Evolutionary conservation across 805 yeast genomes (phyloP).

Genomic region (Pachysolen tannophilus): DNA sequence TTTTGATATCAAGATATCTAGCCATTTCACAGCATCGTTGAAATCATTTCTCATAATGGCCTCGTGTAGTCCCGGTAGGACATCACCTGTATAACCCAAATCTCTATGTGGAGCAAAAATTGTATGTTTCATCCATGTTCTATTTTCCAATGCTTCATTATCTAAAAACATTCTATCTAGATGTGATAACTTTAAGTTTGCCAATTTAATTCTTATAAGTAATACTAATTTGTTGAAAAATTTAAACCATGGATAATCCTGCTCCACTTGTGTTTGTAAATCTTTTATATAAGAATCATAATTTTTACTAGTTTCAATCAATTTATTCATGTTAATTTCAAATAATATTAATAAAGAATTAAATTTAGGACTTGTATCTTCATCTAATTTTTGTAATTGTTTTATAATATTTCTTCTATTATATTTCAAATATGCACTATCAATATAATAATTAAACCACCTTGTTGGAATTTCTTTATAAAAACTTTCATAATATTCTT

Average conservation of each 20-base stretch:
- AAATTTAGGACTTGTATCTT: constrained; percentile 10
- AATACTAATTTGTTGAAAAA: constrained; percentile 49
- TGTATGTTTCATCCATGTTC: constrained; percentile 59
- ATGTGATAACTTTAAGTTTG: constrained; percentile 44
- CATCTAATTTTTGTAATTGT: constrained; percentile 9
- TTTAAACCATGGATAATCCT: constrained; percentile 78
- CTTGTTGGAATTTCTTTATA: constrained; percentile 17
- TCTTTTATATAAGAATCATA: constrained; percentile 42
- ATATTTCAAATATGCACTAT: constrained; percentile 4
- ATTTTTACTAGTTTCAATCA: constrained; percentile 21
- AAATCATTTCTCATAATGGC: constrained; percentile 40
- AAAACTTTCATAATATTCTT: constrained; percentile 23
- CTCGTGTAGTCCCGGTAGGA: constrained; percentile 54
- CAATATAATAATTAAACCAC: constrained; percentile 20
- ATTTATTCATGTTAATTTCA: constrained; percentile 6
- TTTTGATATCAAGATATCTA: constrained; percentile 32
- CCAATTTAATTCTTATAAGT: constrained; percentile 46
- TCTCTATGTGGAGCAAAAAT: constrained; percentile 51
- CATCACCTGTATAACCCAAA: constrained; percentile 41
- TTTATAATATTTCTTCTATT: constrained; percentile 1
- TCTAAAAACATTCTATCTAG: constrained; percentile 49
- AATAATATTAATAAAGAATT: constrained; percentile 6
- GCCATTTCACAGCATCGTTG: constrained; percentile 34
- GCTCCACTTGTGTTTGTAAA: constrained; percentile 41
- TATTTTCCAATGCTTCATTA: constrained; percentile 34